Percentiles rank a stretch among this genome's conserved stretches.
These are phyloP conservation scores for Lachancea quebecensis DNA, from an alignment of 805 yeast species.

Conservation along the genomic window DNA sequence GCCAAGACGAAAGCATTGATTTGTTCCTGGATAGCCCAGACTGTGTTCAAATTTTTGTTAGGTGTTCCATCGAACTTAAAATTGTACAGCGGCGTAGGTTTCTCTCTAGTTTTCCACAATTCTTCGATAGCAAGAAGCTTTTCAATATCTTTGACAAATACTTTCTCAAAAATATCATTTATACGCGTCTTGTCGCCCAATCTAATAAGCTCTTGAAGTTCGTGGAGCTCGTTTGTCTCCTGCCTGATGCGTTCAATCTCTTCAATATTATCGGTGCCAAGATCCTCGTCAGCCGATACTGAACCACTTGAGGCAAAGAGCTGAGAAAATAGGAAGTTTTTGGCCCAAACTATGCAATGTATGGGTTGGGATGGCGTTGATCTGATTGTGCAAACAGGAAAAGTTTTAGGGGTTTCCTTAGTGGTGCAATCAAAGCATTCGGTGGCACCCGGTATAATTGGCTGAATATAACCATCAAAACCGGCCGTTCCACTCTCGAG, in stretches of 20 bases:
- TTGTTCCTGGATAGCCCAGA: constrained; percentile 62
- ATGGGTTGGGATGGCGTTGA: constrained; percentile 95
- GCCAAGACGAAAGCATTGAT: constrained; percentile 50
- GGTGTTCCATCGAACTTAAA: constrained; percentile 11
- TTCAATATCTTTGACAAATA: constrained; percentile 70
- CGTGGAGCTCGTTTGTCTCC: constrained; percentile 61
- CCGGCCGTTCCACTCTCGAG: constrained; percentile 97
- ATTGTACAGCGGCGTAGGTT: constrained; percentile 55
- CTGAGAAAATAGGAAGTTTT: constrained; percentile 77
- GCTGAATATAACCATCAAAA: constrained; percentile 87
- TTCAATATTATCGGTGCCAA: constrained; percentile 58
- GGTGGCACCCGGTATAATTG: constrained; percentile 70
- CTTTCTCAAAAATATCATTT: constrained; percentile 45
- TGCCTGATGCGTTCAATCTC: constrained; percentile 58
- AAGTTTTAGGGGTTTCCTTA: constrained; percentile 82
- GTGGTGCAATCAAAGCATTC: constrained; percentile 93
- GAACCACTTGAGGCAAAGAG: constrained; percentile 54
- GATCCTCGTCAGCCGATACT: constrained; percentile 29
- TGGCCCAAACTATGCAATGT: constrained; percentile 97
- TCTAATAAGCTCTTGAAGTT: constrained; percentile 37
- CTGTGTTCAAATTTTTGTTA: constrained; percentile 28
- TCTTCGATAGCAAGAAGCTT: constrained; percentile 64
- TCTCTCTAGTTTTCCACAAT: constrained; percentile 66
- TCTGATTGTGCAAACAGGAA: constrained; percentile 94
- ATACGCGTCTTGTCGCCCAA: constrained; percentile 29